Percentiles rank a stretch among this genome's conserved stretches.
Evolutionary conservation across 73 alveolate genomes (phyloP).

Genomic region (Blepharisma stoltei): DNA sequence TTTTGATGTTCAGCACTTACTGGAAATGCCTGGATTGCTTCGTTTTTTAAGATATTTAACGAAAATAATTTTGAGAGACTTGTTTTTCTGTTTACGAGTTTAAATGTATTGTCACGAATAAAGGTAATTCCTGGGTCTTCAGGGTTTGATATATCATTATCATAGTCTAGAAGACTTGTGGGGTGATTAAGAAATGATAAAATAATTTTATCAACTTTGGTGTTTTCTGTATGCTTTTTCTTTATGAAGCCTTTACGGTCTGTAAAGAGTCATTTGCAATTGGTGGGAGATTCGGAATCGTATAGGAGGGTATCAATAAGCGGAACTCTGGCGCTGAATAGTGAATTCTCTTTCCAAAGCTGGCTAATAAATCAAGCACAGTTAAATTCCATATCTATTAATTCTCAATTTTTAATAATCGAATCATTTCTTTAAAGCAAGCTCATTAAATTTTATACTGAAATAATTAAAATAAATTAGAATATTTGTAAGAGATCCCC

Average conservation of each 20-base stretch:
- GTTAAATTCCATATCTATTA: no score
- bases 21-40: not conserved
- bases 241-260: not conserved
- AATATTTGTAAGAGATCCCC: no score
- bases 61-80: not conserved
- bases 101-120: not conserved
- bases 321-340: not conserved
- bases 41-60: not conserved
- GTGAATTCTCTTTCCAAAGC: not conserved
- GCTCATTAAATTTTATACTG: no score
- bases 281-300: not conserved
- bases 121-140: not conserved
- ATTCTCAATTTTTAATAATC: no score
- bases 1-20: not conserved
- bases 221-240: not conserved
- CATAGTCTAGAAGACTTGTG: no score
- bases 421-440: no score
- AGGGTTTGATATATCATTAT: not conserved
- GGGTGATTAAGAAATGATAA: not conserved
- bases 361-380: not conserved
- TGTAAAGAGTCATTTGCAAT: not conserved
- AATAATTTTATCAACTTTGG: not conserved
- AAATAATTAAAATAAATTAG: no score
- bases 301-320: not conserved
- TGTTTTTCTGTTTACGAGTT: not conserved